These are phyloP conservation scores for Anisodus acutangulus DNA, from an alignment of 257 asterid species.

Conservation along the genomic window DNA sequence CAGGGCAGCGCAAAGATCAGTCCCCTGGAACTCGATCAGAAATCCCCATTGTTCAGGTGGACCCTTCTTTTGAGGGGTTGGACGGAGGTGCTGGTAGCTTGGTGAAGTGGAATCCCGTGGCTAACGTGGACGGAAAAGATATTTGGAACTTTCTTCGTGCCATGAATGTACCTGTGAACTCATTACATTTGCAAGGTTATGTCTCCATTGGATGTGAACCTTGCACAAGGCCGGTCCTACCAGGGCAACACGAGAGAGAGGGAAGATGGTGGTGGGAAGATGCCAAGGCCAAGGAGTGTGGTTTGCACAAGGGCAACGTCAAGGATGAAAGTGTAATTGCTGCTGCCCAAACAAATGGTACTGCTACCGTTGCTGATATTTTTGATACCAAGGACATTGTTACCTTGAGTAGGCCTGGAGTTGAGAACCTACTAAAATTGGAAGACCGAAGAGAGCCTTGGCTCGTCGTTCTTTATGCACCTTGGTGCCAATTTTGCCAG, in stretches of 20 bases:
- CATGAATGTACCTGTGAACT: conserved; percentile 78
- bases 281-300: conserved; percentile 92
- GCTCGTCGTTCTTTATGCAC: conserved; percentile 84
- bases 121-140: conserved; percentile 66
- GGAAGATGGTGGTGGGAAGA: conserved; percentile 99
- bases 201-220: conserved; percentile 90
- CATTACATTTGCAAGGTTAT: conserved; percentile 73
- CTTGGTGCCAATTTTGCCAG: conserved; percentile 94
- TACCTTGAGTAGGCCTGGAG: conserved; percentile 68
- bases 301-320: conserved; percentile 82
- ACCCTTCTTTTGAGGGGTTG: conserved; percentile 81
- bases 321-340: conserved; percentile 59
- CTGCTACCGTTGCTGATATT: conserved; percentile 47
- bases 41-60: conserved; percentile 77
- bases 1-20: conserved; percentile 90
- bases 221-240: conserved; percentile 81
- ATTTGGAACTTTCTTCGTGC: conserved; percentile 76
- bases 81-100: conserved; percentile 82
- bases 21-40: conserved; percentile 95
- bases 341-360: conserved; percentile 46
- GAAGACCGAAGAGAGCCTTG: conserved; percentile 73
- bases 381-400: conserved; percentile 53
- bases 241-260: conserved; percentile 91
- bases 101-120: conserved; percentile 91
- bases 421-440: conserved; percentile 71